A percentile compares a stretch with the other conserved stretches of the same genome.
Conservation (phyloP, 495 filamentous ascomycete genomes). For the Polyplosphaeria fusca region DNA sequence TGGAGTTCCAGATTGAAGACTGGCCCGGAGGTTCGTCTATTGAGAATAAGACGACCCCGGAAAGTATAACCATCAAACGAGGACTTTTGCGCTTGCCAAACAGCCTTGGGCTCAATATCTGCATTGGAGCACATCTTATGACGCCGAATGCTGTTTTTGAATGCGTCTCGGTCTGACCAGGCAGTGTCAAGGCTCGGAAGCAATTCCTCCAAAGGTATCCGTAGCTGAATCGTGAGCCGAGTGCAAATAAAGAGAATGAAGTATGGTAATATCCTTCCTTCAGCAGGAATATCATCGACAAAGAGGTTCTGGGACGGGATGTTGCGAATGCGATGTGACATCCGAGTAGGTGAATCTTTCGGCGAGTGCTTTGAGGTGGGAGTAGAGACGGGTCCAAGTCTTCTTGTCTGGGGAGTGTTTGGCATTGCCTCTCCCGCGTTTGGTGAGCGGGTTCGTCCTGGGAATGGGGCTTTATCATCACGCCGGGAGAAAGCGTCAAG, state of each 20-base stretch:
- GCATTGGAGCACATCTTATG: not conserved
- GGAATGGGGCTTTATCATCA: not conserved
- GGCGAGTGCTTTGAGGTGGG: not conserved
- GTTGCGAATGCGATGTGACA: conserved; percentile 19
- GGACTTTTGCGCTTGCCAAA: conserved; percentile 22
- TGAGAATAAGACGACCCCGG: conserved; percentile 27
- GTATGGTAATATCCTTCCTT: conserved; percentile 10
- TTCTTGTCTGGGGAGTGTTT: not conserved
- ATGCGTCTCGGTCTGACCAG: conserved; percentile 10
- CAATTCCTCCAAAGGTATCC: not conserved
- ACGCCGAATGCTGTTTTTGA: conserved; percentile 6
- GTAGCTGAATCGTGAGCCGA: conserved; percentile 9
- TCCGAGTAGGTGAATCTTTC: not conserved
- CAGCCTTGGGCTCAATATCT: not conserved
- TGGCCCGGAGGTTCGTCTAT: conserved; percentile 7
- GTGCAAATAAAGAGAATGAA: conserved; percentile 21
- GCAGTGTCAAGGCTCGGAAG: not conserved
- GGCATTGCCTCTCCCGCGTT: not conserved
- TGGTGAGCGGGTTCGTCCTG: not conserved
- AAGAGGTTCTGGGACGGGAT: conserved; percentile 24
- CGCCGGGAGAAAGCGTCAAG: not conserved
- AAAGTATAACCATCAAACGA: conserved; percentile 31
- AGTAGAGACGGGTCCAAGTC: not conserved
- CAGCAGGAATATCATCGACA: conserved; percentile 11
- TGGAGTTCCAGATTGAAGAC: conserved; percentile 32